Evolutionary conservation across 2,329 filamentous ascomycete species (phyloP).

Genomic region (Grosmannia serpens): DNA sequence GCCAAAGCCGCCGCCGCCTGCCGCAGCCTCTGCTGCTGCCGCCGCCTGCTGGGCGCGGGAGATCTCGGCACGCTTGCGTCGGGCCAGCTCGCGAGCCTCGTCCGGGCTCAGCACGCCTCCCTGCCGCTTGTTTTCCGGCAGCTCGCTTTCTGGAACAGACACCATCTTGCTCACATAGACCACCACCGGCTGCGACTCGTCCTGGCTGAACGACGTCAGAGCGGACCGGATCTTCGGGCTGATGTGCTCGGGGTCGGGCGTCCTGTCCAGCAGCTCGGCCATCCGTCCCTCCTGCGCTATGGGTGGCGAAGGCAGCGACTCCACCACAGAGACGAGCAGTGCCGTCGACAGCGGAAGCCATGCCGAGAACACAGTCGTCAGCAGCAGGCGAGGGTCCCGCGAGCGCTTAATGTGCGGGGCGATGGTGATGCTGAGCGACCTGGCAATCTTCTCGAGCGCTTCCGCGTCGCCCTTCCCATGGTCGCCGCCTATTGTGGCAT

Average conservation of each 20-base stretch:
- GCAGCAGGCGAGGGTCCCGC: constrained; percentile 68
- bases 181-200: constrained; percentile 64
- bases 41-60: constrained; percentile 60
- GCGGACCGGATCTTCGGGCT: constrained; percentile 61
- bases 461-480: constrained; percentile 72
- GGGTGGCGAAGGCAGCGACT: constrained; percentile 78
- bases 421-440: constrained; percentile 74
- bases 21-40: constrained; percentile 1
- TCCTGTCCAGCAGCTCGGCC: constrained; percentile 65
- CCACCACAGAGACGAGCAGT: constrained; percentile 83
- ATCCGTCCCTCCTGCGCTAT: constrained; percentile 70
- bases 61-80: constrained; percentile 81
- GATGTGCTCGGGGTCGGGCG: constrained; percentile 65
- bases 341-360: constrained; percentile 94
- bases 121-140: constrained; percentile 69
- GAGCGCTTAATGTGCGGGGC: constrained; percentile 76
- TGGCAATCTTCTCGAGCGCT: constrained; percentile 88
- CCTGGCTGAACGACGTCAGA: constrained; percentile 65
- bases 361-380: constrained; percentile 75
- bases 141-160: constrained; percentile 81
- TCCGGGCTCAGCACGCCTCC: constrained; percentile 66
- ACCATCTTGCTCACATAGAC: constrained; percentile 99
- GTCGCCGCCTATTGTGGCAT: constrained; percentile 74
- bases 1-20: constrained; percentile 19
- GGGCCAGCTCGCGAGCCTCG: constrained; percentile 77